Percentiles rank a stretch among this genome's conserved stretches.
Conservation (phyloP, 371 early-diverging fungal species). For the Batrachochytrium dendrobatidis region DNA sequence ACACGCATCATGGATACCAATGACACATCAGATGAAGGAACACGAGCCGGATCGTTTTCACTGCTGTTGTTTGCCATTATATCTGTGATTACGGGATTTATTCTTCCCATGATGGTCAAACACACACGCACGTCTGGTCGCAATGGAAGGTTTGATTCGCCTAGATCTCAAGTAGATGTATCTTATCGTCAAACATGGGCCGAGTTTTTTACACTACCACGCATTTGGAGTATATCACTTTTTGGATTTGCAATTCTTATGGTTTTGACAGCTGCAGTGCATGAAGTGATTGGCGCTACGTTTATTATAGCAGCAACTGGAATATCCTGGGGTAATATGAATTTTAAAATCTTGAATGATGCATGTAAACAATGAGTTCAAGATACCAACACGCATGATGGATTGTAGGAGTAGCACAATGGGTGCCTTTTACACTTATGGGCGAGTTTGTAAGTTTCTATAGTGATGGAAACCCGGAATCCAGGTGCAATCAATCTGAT, state of each 20-base stretch:
- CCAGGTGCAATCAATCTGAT: too few species aligned
- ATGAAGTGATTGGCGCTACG: constrained; percentile 46
- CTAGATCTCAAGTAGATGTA: not conserved
- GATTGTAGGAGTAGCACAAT: constrained; percentile 58
- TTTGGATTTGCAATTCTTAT: constrained; percentile 60
- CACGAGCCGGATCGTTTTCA: constrained; percentile 78
- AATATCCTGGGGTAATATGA: constrained; percentile 65
- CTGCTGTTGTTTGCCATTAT: constrained; percentile 72
- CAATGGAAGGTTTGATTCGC: not conserved
- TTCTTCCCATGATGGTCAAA: constrained; percentile 48
- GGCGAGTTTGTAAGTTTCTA: constrained; percentile 65
- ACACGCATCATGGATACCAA: not conserved
- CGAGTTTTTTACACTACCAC: constrained; percentile 44
- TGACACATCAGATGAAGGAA: constrained; percentile 37
- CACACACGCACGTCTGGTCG: not conserved
- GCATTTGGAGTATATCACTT: constrained; percentile 63
- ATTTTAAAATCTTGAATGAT: not conserved
- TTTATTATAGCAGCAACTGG: constrained; percentile 68
- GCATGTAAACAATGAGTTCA: not conserved
- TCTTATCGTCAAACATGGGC: too few species aligned
- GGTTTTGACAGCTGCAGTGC: constrained; percentile 56
- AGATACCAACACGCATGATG: not conserved
- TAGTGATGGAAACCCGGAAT: not conserved
- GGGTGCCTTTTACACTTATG: constrained; percentile 88
- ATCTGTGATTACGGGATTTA: constrained; percentile 61